phyloP scores from a whole-genome alignment of 2,329 filamentous ascomycete species.

The Hypoxylon sp. region DNA sequence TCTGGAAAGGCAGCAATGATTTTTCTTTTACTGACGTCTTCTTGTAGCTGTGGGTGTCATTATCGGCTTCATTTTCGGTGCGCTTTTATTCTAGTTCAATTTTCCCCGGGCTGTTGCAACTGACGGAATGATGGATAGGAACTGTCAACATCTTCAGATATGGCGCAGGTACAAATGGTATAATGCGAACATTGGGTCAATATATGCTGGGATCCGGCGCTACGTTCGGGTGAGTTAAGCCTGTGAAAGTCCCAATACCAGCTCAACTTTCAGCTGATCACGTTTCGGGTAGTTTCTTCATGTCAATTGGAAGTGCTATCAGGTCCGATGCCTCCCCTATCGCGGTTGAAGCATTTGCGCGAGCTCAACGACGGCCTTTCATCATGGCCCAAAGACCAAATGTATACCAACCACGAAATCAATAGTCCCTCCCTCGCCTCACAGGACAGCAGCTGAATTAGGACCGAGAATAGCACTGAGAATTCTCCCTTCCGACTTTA shows the following conservation, averaged over 20 bases:
- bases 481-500: conserved; percentile 3
- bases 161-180: conserved; percentile 91
- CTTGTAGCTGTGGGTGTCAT: conserved; percentile 88
- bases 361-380: conserved; percentile 80
- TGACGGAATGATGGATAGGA: conserved; percentile 65
- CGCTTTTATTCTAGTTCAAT: conserved; percentile 22
- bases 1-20: not conserved
- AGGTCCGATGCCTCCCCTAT: conserved; percentile 89
- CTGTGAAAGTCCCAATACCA: not conserved
- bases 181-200: conserved; percentile 93
- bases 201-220: conserved; percentile 97
- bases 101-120: conserved; percentile 20
- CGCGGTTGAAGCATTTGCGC: conserved; percentile 80
- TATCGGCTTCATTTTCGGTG: conserved; percentile 98
- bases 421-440: conserved; percentile 39
- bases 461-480: not conserved
- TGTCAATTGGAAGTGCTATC: conserved; percentile 98
- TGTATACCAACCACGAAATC: conserved; percentile 57
- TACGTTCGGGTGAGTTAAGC: conserved; percentile 84
- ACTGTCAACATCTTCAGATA: conserved; percentile 96
- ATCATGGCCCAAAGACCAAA: conserved; percentile 66
- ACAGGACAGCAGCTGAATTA: not conserved
- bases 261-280: conserved; percentile 39
- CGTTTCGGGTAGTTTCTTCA: conserved; percentile 81
- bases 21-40: conserved; percentile 27